phyloP scores from a whole-genome alignment of 2,329 filamentous ascomycete genomes.

The Pyrenophora tritici-repentis region DNA sequence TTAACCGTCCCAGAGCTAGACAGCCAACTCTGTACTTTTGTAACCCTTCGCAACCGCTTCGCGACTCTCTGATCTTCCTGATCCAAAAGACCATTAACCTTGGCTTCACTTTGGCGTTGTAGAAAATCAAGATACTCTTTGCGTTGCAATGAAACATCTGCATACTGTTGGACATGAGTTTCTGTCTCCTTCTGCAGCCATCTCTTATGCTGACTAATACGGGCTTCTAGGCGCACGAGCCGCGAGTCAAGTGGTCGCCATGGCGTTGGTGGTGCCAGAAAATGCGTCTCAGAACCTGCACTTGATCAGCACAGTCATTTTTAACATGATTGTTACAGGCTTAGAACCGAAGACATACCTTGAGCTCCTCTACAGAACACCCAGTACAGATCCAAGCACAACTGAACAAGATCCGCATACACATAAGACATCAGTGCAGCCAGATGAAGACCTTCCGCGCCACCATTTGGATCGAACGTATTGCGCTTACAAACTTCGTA shows the following conservation, averaged over 20 bases:
- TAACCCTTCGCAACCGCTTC: conserved; percentile 31
- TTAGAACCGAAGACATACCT: conserved; percentile 24
- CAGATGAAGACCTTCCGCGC: conserved; percentile 15
- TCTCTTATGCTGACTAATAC: conserved; percentile 27
- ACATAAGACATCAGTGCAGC: conserved; percentile 30
- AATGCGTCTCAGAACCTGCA: conserved; percentile 28
- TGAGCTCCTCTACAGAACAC: conserved; percentile 29
- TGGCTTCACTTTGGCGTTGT: conserved; percentile 14
- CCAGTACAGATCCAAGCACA: conserved; percentile 32
- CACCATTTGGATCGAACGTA: conserved; percentile 1
- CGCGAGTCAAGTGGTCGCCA: conserved; percentile 42
- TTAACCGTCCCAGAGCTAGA: conserved; percentile 18
- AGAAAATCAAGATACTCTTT: conserved; percentile 29
- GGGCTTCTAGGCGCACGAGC: conserved; percentile 29
- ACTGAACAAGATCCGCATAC: conserved; percentile 34
- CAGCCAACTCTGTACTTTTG: conserved; percentile 35
- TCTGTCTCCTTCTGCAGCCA: conserved; percentile 35
- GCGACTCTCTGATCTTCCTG: conserved; percentile 27
- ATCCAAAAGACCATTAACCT: conserved; percentile 8
- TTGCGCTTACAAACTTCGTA: conserved; percentile 20
- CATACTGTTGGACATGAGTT: conserved; percentile 21
- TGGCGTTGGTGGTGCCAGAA: conserved; percentile 15
- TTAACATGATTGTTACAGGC: too few relatives aligned
- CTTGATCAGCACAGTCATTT: conserved; percentile 20
- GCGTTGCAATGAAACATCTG: conserved; percentile 23